Evolutionary conservation across 75 land plant genomes (phyloP), one percentile per base, ranked within the genome.

Genomic region (Pseudotsuga menziesii): DNA sequence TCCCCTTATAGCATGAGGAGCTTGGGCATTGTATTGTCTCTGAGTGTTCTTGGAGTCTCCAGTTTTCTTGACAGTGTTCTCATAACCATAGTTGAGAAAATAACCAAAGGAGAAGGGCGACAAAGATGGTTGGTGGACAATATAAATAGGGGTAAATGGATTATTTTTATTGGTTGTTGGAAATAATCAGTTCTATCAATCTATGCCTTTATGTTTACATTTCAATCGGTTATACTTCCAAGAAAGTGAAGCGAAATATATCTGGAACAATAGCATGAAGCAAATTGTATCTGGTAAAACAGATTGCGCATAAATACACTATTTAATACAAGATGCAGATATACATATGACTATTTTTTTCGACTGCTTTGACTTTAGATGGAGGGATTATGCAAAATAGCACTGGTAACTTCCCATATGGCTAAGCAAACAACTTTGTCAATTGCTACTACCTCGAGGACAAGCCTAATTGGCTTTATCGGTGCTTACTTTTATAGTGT

Each of bases 81-180:
- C 15, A 63, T 81, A 20, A 74, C 72, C 48, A 70, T 39, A 1
- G 70, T 81, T 2, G 78, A 72, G 5, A 75, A 52, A 13, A 32
- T 80, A 17, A 83, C 85, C 11, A 56, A 70, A 23, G 32, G 61
- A 26, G 20, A 19, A 20, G 75, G 82, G 4, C 55, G 59, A 14
- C 78, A 58, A 0, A 35, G 81, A 41, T 83, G 85, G 83, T 72
- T 84, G 23, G 58, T 22, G 0, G 69, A 76, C 54, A 81, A 87
- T 57, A 14, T 87, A 35, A 85, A 85, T 66, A 25, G 73, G 6
- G 56, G 88, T n/a, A 83, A 78, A 16, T 85, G 59, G 87, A 87
- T 52, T 77, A 78, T 54, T 87, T 76, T 63, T 87, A 74, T 66
- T 87, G 88, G 88, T 17, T 87, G 22, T 66, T 87, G 56, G 87